phyloP scores from a whole-genome alignment of 2,329 filamentous ascomycete genomes.

The Penicillium sp. region DNA sequence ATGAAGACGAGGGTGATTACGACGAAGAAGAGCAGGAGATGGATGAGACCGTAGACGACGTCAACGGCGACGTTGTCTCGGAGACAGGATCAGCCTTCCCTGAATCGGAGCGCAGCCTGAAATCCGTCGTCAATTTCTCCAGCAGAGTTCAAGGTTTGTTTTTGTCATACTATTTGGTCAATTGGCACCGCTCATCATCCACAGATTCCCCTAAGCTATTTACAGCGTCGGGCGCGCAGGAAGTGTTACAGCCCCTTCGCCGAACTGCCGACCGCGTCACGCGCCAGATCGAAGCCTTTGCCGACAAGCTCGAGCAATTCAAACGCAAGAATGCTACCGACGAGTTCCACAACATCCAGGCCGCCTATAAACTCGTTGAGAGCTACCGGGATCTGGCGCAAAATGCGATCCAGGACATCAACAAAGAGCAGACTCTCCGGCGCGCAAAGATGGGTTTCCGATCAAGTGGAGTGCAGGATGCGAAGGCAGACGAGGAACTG shows the following conservation, averaged over 20 bases:
- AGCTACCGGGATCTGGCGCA: constrained; percentile 60
- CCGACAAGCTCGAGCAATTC: constrained; percentile 76
- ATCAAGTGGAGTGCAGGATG: constrained; percentile 22
- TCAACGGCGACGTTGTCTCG: constrained; percentile 28
- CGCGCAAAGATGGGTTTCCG: constrained; percentile 37
- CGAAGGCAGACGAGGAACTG: constrained; percentile 33
- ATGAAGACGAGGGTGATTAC: constrained; percentile 25
- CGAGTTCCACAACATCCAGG: constrained; percentile 58
- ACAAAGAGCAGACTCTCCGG: constrained; percentile 39
- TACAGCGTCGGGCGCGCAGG: constrained; percentile 48
- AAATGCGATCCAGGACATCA: constrained; percentile 48
- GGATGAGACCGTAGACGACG: constrained; percentile 29
- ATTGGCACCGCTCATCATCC: constrained; percentile 7
- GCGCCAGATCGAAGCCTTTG: constrained; percentile 83
- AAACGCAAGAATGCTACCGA: constrained; percentile 51
- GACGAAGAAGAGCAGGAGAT: constrained; percentile 25
- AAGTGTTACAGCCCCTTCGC: constrained; percentile 60
- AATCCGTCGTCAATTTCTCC: constrained; percentile 13
- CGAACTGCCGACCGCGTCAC: constrained; percentile 67
- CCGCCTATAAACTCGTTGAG: constrained; percentile 67
- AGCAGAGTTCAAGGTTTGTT: constrained; percentile 16
- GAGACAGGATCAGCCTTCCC: constrained; percentile 31
- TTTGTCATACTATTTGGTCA: neutral
- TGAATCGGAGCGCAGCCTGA: constrained; percentile 19
- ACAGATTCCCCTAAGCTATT: constrained; percentile 36